phyloP scores from a whole-genome alignment of 2,329 filamentous ascomycete genomes.

The Colletotrichum nymphaeae region DNA sequence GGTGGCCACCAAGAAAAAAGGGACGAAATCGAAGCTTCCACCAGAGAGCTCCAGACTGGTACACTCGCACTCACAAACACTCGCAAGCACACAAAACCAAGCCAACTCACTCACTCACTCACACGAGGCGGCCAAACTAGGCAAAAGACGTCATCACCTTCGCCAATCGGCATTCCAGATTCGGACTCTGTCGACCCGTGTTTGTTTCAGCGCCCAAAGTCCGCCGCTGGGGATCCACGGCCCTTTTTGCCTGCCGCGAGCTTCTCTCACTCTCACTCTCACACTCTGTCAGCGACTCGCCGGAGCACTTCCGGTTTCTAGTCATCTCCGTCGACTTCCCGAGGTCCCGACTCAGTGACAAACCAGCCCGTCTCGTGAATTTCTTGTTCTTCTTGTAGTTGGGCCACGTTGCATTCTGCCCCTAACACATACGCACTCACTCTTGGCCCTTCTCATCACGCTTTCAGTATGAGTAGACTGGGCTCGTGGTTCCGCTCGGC shows the following conservation, averaged over 20 bases:
- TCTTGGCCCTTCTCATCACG: neutral
- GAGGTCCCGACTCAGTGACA: conserved; percentile 17
- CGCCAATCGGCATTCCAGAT: conserved; percentile 17
- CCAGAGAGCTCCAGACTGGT: neutral
- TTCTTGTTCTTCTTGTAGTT: neutral
- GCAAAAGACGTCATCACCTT: conserved; percentile 21
- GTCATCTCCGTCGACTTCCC: conserved; percentile 13
- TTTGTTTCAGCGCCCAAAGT: conserved; percentile 32
- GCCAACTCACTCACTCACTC: neutral
- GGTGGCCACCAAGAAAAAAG: conserved; percentile 1
- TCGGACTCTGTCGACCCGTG: conserved; percentile 22
- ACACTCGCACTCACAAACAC: neutral
- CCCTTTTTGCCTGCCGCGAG: neutral
- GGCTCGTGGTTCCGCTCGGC: conserved; percentile 63
- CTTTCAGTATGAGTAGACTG: conserved; percentile 56
- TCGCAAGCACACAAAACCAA: neutral
- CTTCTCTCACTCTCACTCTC: neutral
- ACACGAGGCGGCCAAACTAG: neutral
- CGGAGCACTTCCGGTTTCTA: conserved; percentile 30
- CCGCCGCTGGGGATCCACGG: conserved; percentile 24
- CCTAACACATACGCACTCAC: too few relatives aligned
- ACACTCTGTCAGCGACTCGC: conserved; percentile 25
- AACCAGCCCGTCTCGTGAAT: neutral
- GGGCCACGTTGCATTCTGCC: neutral
- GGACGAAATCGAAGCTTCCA: neutral